Base-by-base conservation (phyloP, 1,284 basidiomycete genomes). In the Sporisorium scitamineum region DNA sequence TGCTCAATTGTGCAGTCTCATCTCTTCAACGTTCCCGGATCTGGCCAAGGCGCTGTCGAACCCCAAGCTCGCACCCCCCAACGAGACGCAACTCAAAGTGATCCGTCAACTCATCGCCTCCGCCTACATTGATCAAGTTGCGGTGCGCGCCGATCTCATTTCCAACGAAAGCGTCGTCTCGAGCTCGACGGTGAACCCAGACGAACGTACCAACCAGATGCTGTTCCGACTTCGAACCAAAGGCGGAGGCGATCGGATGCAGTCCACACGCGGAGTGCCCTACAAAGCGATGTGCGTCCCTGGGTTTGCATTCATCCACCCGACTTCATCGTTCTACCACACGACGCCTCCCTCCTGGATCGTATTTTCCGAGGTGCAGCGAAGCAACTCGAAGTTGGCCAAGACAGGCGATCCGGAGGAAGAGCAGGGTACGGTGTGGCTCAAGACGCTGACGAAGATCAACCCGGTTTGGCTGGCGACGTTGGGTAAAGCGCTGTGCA, bases 101-200 rank as follows among this genome's bases (percentile, higher is more conserved):
- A 88, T 99, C 16, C 90, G 93, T 37, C 97, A 99, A 84, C 89
- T 98, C 20, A 86, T 99, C 51, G 89, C 93, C 0, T 92, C 95
- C 2, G 94, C 92, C 7, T 98, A 97, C 87, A 93, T 98, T 78
- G 96, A 99, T 86, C 95, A 97, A 85, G 90, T 98, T 3, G 97
- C 97, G 16, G 90, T 96, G 24, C 91, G 97, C 20, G 94, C 94
- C 80, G 95, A 98, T 82, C 85, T 94, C 50, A 88, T 92, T 11
- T 88, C 67, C 24, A 71, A 76, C 56, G 70, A 69, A 11, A 77
- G 72, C 22, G 60, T 61, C 5, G 62, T 61, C 3, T 51, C 76
- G 1, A 32, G 59, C 9, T 71, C 69, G 13, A 54, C 65, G 14
- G 55, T 67, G 22, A 37, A 54, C 13, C 14, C 61, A 6, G 70